Evolutionary conservation across 2,329 filamentous ascomycete genomes (phyloP).

Genomic region (Bertia moriformis): DNA sequence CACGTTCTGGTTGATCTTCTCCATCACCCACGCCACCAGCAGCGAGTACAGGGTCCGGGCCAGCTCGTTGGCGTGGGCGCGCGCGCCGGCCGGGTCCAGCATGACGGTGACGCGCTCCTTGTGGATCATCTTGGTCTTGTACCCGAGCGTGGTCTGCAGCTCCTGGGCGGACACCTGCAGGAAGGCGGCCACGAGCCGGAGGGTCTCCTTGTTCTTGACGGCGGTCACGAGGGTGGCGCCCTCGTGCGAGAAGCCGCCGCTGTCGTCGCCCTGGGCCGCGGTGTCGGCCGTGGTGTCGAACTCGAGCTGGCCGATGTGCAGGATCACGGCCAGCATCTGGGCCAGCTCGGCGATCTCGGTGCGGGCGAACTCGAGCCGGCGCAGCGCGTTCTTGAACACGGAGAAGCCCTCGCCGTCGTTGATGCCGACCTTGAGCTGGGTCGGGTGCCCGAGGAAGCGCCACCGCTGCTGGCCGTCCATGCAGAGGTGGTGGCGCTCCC

Average conservation of each 20-base stretch:
- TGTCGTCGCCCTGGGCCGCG: constrained; percentile 69
- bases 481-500: constrained; percentile 75
- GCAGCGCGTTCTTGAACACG: constrained; percentile 87
- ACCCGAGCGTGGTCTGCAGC: constrained; percentile 76
- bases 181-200: constrained; percentile 79
- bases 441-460: constrained; percentile 92
- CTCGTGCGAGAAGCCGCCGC: constrained; percentile 90
- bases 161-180: constrained; percentile 69
- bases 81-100: constrained; percentile 81
- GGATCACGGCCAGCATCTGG: constrained; percentile 79
- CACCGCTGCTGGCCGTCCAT: constrained; percentile 64
- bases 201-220: constrained; percentile 84
- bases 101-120: constrained; percentile 94
- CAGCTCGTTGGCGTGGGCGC: constrained; percentile 83
- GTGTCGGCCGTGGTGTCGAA: constrained; percentile 75
- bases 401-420: constrained; percentile 93
- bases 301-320: constrained; percentile 96
- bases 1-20: constrained; percentile 76
- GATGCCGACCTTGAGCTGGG: constrained; percentile 90
- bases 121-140: constrained; percentile 93
- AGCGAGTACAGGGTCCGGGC: constrained; percentile 86
- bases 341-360: constrained; percentile 94
- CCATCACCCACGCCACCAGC: constrained; percentile 83
- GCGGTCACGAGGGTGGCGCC: constrained; percentile 72
- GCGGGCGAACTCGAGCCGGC: constrained; percentile 85